Evolutionary conservation across 352 stramenopile genomes (phyloP).

Genomic region (Phytophthora aleatoria): DNA sequence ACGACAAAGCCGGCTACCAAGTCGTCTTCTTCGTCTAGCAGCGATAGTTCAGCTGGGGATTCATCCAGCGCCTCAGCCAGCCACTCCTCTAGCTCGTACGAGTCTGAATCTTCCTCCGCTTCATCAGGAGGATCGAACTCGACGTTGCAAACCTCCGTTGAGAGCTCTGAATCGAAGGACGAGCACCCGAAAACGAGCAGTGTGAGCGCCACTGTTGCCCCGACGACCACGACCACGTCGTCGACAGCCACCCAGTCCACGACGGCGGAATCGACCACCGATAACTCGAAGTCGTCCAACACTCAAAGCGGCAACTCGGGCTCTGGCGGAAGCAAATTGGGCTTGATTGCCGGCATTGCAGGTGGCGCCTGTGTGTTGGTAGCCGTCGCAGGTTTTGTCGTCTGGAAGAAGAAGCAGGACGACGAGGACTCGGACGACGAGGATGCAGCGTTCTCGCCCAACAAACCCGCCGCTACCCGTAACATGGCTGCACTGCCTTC

Average conservation of each 20-base stretch:
- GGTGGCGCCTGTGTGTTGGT: constrained; percentile 47
- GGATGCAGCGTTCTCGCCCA: constrained; percentile 35
- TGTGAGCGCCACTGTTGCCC: constrained; percentile 26
- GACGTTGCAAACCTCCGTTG: constrained; percentile 16
- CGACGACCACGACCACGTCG: constrained; percentile 13
- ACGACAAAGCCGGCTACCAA: constrained; percentile 33
- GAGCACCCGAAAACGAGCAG: constrained; percentile 16
- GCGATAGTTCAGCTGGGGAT: constrained; percentile 16
- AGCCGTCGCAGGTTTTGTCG: constrained; percentile 58
- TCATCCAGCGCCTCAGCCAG: constrained; percentile 20
- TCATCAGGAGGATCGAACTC: constrained; percentile 23
- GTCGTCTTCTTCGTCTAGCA: constrained; percentile 33
- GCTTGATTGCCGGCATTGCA: constrained; percentile 60
- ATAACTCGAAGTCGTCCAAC: constrained; percentile 37
- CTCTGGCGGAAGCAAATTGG: constrained; percentile 39
- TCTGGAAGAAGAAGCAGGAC: constrained; percentile 62
- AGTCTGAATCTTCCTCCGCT: constrained; percentile 24
- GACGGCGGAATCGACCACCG: constrained; percentile 26
- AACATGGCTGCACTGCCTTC: constrained; percentile 26
- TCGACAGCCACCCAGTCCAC: constrained; percentile 32
- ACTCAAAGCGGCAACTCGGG: constrained; percentile 29
- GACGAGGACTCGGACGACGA: constrained; percentile 75
- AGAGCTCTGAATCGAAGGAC: constrained; percentile 23
- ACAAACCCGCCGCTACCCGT: constrained; percentile 20
- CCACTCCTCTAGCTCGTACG: constrained; percentile 6